Conservation (phyloP, 805 yeast species). For the Komagataella phaffii region DNA sequence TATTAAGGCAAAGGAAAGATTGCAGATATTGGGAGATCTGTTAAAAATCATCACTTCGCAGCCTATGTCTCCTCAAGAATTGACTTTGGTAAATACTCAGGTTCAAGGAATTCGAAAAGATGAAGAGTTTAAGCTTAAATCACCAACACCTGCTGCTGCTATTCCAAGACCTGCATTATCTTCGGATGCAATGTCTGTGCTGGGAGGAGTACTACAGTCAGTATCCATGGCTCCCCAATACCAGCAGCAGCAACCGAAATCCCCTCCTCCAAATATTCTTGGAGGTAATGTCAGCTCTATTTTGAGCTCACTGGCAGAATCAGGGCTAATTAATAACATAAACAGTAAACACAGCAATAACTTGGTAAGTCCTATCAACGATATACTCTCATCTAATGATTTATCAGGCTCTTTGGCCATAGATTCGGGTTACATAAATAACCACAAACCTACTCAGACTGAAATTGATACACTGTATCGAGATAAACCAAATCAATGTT, state of each 20-base stretch:
- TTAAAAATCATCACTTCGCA: constrained; percentile 20
- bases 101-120: constrained; percentile 18
- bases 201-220: background rate
- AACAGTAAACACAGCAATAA: background rate
- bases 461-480: constrained; percentile 33
- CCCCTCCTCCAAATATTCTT: background rate
- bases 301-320: background rate
- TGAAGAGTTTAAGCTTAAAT: constrained; percentile 12
- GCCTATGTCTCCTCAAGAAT: constrained; percentile 14
- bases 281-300: background rate
- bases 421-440: constrained; percentile 20
- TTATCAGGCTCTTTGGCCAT: constrained; percentile 3
- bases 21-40: constrained; percentile 30
- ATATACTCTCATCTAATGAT: background rate
- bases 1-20: constrained; percentile 26
- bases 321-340: background rate
- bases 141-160: background rate
- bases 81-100: constrained; percentile 18
- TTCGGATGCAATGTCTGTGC: background rate
- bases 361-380: background rate
- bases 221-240: constrained; percentile 5
- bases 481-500: constrained; percentile 68
- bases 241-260: constrained; percentile 6
- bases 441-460: constrained; percentile 19
- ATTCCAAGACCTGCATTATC: constrained; percentile 1